Conservation (phyloP, 352 stramenopile species). For the Poterioochromonas sp. region DNA sequence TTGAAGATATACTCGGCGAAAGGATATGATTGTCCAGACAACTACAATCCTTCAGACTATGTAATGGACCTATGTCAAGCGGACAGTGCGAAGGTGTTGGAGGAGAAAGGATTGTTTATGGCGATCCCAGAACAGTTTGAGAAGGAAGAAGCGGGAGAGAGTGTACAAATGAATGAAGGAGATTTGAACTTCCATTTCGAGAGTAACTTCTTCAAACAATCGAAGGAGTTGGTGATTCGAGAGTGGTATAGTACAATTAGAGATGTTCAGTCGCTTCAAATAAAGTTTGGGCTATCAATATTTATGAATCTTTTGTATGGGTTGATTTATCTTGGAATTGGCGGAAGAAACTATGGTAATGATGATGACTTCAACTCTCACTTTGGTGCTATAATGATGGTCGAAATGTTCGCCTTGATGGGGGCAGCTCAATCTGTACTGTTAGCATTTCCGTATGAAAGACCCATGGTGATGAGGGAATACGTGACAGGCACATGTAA, state of each 20-base stretch:
- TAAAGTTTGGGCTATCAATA: slow-evolving; percentile 36
- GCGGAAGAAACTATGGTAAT: slow-evolving; percentile 19
- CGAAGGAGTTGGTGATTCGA: slow-evolving; percentile 24
- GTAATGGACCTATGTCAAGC: slow-evolving; percentile 53
- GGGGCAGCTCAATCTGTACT: not conserved
- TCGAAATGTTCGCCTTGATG: not conserved
- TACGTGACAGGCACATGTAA: slow-evolving; percentile 19
- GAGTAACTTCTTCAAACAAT: not conserved
- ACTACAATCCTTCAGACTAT: slow-evolving; percentile 42
- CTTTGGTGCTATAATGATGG: slow-evolving; percentile 37
- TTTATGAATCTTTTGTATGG: slow-evolving; percentile 44
- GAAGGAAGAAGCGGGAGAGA: not conserved
- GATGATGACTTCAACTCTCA: slow-evolving; percentile 36
- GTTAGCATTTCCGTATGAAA: slow-evolving; percentile 18
- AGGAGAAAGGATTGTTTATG: not conserved
- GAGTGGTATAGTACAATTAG: slow-evolving; percentile 35
- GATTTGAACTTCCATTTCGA: not conserved
- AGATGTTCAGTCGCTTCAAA: slow-evolving; percentile 36
- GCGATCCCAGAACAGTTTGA: not conserved
- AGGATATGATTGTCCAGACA: not conserved
- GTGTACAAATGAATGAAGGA: not conserved
- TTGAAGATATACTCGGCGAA: not conserved
- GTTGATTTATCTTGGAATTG: slow-evolving; percentile 34
- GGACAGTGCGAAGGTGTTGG: not conserved
- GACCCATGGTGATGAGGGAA: slow-evolving; percentile 27